Conservation (phyloP, 2,329 filamentous ascomycete genomes). For the Venturia pyrina region DNA sequence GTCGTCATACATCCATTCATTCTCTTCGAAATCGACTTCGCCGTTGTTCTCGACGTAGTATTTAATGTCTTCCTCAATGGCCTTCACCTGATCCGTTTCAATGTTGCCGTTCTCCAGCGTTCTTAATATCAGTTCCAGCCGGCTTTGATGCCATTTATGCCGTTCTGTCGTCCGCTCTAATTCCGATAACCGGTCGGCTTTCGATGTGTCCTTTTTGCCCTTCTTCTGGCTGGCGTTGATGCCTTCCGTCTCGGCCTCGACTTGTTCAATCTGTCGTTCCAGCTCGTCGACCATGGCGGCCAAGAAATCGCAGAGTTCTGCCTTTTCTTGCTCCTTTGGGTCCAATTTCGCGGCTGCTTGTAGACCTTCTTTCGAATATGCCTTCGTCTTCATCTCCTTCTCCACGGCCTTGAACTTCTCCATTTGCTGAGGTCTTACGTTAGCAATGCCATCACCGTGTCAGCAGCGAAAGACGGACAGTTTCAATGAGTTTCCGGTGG, state of each 20-base stretch:
- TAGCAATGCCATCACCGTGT: constrained; percentile 18
- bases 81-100: constrained; percentile 76
- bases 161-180: constrained; percentile 77
- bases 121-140: constrained; percentile 81
- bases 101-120: constrained; percentile 88
- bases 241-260: constrained; percentile 81
- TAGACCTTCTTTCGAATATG: constrained; percentile 95
- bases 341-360: constrained; percentile 87
- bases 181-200: constrained; percentile 78
- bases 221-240: constrained; percentile 89
- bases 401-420: constrained; percentile 99
- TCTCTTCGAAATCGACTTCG: constrained; percentile 83
- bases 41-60: constrained; percentile 91
- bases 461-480: constrained; percentile 48
- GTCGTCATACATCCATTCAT: constrained; percentile 92
- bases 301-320: constrained; percentile 79
- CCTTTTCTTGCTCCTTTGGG: constrained; percentile 93
- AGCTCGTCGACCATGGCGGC: constrained; percentile 82
- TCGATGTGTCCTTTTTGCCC: constrained; percentile 75
- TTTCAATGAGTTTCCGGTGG: constrained; percentile 92
- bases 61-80: constrained; percentile 82
- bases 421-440: constrained; percentile 65
- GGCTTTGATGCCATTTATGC: constrained; percentile 93
- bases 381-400: constrained; percentile 99
- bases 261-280: constrained; percentile 82